These are phyloP conservation scores for Fusarium sp. DNA, from an alignment of 2,329 filamentous ascomycete species.

Conservation along the genomic window DNA sequence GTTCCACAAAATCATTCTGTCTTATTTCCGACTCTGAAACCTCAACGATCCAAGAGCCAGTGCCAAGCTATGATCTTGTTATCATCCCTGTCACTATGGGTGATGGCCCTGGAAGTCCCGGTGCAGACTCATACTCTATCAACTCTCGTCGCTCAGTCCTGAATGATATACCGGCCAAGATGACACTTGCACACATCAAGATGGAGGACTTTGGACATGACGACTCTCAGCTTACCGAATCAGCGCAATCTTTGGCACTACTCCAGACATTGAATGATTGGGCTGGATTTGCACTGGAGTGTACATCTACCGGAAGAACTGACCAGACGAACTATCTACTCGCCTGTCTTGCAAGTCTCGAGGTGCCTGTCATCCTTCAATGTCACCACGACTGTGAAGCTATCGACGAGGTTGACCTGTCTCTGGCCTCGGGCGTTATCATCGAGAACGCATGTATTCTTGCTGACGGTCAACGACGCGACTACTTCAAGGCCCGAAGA, in stretches of 20 bases:
- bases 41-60: neutral
- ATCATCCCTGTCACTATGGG: neutral
- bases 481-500: constrained; percentile 27
- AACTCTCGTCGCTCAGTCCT: neutral
- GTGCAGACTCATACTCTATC: neutral
- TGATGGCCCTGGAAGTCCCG: neutral
- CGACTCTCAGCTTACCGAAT: neutral
- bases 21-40: neutral
- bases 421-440: constrained; percentile 24
- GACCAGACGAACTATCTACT: constrained; percentile 21
- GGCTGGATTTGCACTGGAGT: neutral
- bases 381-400: constrained; percentile 31
- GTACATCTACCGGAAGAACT: neutral
- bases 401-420: constrained; percentile 21
- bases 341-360: neutral
- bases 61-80: neutral
- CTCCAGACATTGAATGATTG: neutral
- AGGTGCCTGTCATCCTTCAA: constrained; percentile 24
- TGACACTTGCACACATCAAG: neutral
- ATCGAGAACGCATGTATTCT: constrained; percentile 36
- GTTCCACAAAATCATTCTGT: constrained; percentile 4
- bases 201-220: neutral
- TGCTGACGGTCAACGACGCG: constrained; percentile 22
- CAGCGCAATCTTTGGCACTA: neutral
- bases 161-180: neutral